Base-by-base conservation (phyloP, 2,329 filamentous ascomycete species). In the Davidsoniella neocaledoniae region DNA sequence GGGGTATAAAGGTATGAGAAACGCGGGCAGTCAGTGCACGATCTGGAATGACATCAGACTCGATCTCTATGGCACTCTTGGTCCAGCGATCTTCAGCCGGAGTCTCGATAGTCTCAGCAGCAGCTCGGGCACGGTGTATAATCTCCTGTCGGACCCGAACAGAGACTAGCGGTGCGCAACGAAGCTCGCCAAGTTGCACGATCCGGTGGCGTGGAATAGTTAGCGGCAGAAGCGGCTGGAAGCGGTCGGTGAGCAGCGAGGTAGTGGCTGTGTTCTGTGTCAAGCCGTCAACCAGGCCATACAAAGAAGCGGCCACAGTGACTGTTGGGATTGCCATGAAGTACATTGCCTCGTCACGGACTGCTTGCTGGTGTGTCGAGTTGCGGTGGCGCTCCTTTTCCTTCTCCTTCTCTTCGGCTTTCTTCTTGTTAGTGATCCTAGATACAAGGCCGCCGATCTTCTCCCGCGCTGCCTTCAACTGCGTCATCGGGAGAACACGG, bases 81-180 rank as follows among this genome's bases (percentile, higher is more conserved):
- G 47, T 53, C 51, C 51, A 59, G 8, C 43, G 47, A 8, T 52
- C 45, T 12, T 44, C 46, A 10, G 26, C 33, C 14, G 16, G 6
- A 29, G 41, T 21, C 12, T 25, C 38, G 14, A 23, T 9, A 16
- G 36, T 21, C 4, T 25, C 41, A n/a, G 41, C 40, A 19, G 46
- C 46, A 2, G 49, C 25, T 7, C 41, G 40, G 12, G 48, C 45
- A 19, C 51, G 50, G 37, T 48, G 53, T 42, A 58, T 57, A 16
- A 71, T 55, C 52, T 68, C 65, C 53, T 71, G 68, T 3, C 62
- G 64, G 37, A 68, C 58, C 14, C 59, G 61, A 10, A 68, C 29
- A 1, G 59, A 62, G 33, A 69, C 55, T 3, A 64, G 52, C 0
- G 68, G 67, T 0, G 64, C 62, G 36, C 68, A 60, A 2, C 61